phyloP scores from a whole-genome alignment of 495 filamentous ascomycete genomes.

The Bacidia rubella region DNA sequence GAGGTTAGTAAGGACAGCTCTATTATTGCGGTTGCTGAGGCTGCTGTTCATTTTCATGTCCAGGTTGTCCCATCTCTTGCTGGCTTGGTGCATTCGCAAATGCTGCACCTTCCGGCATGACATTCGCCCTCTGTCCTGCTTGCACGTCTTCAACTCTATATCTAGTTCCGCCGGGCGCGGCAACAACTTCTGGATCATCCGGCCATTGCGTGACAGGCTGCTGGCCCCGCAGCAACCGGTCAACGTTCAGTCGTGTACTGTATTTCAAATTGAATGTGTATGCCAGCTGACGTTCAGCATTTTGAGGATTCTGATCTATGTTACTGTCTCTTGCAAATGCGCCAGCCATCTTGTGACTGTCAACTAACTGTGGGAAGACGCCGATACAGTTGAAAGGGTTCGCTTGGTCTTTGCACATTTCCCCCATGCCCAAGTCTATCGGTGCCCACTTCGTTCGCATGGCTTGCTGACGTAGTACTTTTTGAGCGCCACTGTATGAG shows the following conservation, averaged over 20 bases:
- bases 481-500: slow-evolving; percentile 37
- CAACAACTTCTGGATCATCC: background rate
- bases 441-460: slow-evolving; percentile 27
- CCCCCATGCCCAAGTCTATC: slow-evolving; percentile 37
- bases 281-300: slow-evolving; percentile 22
- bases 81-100: background rate
- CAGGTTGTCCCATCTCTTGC: background rate
- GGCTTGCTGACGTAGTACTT: slow-evolving; percentile 35
- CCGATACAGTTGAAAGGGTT: slow-evolving; percentile 28
- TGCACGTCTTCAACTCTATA: background rate
- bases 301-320: slow-evolving; percentile 19
- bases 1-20: background rate
- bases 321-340: slow-evolving; percentile 29
- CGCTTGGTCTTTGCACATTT: slow-evolving; percentile 29
- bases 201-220: background rate
- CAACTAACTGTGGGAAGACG: slow-evolving; percentile 34
- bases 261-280: slow-evolving; percentile 33
- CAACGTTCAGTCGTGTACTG: slow-evolving; percentile 22
- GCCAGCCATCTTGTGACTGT: slow-evolving; percentile 32
- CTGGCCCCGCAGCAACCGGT: background rate
- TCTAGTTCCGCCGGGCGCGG: background rate
- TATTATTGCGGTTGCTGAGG: background rate
- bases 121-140: background rate
- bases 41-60: background rate
- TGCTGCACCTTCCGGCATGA: background rate